Evolutionary conservation across 2,329 filamentous ascomycete genomes (phyloP).

Genomic region (Emmonsiellopsis sp.): DNA sequence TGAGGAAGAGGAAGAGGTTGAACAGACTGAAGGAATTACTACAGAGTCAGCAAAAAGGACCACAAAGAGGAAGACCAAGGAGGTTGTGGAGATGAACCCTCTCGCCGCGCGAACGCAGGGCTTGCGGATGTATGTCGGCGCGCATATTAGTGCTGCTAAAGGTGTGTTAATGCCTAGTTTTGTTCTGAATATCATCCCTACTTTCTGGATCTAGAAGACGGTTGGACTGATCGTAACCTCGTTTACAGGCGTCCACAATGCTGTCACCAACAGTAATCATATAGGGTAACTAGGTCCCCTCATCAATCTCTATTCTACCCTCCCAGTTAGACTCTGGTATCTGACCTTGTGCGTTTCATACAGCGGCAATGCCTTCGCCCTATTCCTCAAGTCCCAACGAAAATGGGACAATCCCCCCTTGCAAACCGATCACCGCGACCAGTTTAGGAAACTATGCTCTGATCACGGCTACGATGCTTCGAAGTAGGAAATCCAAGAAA

Average conservation of each 20-base stretch:
- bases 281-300: conserved; percentile 48
- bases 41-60: conserved; percentile 18
- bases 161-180: conserved; percentile 42
- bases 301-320: neutral
- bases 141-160: conserved; percentile 84
- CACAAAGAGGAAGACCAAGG: conserved; percentile 47
- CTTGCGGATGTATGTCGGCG: conserved; percentile 77
- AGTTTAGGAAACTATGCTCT: conserved; percentile 61
- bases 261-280: conserved; percentile 65
- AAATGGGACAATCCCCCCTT: conserved; percentile 87
- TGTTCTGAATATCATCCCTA: neutral
- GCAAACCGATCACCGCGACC: conserved; percentile 54
- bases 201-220: neutral
- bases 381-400: conserved; percentile 92
- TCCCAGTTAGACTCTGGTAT: neutral
- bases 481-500: conserved; percentile 29
- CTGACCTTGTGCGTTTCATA: conserved; percentile 14
- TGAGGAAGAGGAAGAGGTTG: conserved; percentile 11
- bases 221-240: neutral
- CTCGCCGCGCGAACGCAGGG: conserved; percentile 61
- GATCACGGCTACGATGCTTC: conserved; percentile 62
- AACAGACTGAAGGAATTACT: conserved; percentile 10
- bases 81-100: conserved; percentile 50
- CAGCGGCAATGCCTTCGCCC: conserved; percentile 80
- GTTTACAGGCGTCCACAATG: conserved; percentile 70